Evolutionary conservation across 257 asterid species (phyloP).

Genomic region (Solanum pennellii): DNA sequence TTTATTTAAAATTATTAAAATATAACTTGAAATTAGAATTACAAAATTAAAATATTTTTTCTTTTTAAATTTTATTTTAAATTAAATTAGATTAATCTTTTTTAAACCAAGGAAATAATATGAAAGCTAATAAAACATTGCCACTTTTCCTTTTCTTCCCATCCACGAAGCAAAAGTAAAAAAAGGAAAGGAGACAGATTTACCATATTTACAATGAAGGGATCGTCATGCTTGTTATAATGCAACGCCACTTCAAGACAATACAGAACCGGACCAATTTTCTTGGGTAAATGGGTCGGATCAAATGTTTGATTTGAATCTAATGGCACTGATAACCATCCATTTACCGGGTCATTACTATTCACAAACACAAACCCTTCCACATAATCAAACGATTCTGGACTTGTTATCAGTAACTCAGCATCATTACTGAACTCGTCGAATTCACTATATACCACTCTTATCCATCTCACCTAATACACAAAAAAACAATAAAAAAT

Average conservation of each 20-base stretch:
- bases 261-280: slow-evolving; percentile 64
- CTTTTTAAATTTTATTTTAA: no score
- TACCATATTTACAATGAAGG: slow-evolving; percentile 55
- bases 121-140: background rate
- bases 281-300: slow-evolving; percentile 26
- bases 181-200: background rate
- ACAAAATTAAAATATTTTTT: no score
- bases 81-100: no score
- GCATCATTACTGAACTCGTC: slow-evolving; percentile 60
- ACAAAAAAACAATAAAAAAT: background rate
- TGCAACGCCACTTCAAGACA: slow-evolving; percentile 83
- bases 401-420: slow-evolving; percentile 54
- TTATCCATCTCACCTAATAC: slow-evolving; percentile 82
- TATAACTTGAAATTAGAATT: no score
- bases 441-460: slow-evolving; percentile 74
- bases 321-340: slow-evolving; percentile 69
- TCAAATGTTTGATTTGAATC: slow-evolving; percentile 33
- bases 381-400: slow-evolving; percentile 55
- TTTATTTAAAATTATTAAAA: no score
- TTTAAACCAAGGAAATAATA: background rate
- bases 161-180: background rate
- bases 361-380: slow-evolving; percentile 78
- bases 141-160: background rate
- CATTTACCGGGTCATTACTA: slow-evolving; percentile 65
- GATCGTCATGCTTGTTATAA: slow-evolving; percentile 28